Percentiles rank a stretch among this genome's conserved stretches.
Evolutionary conservation across 2,329 filamentous ascomycete species (phyloP).

Genomic region (Calonectria ilicicola): DNA sequence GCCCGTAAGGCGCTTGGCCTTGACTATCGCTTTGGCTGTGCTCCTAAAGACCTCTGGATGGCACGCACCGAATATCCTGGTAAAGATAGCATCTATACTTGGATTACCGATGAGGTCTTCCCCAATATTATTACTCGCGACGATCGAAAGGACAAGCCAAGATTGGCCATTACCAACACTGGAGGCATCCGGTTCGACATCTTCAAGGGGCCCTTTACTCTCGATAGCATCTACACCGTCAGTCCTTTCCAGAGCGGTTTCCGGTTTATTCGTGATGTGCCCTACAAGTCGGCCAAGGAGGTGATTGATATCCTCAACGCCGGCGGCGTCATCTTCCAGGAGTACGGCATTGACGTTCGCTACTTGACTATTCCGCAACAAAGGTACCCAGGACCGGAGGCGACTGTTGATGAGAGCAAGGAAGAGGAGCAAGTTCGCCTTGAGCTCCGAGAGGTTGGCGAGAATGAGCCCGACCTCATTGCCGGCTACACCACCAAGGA

Average conservation of each 20-base stretch:
- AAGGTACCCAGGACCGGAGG: constrained; percentile 41
- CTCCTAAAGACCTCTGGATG: constrained; percentile 85
- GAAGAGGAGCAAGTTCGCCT: constrained; percentile 42
- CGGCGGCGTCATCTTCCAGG: constrained; percentile 61
- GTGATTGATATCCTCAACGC: constrained; percentile 72
- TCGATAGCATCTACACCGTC: constrained; percentile 86
- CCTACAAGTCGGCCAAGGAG: constrained; percentile 78
- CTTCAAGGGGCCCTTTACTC: constrained; percentile 91
- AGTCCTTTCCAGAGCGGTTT: constrained; percentile 90
- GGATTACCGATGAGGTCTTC: constrained; percentile 81
- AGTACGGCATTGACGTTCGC: constrained; percentile 53
- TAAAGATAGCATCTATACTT: constrained; percentile 82
- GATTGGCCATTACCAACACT: constrained; percentile 85
- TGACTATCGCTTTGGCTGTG: constrained; percentile 84
- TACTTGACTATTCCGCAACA: constrained; percentile 64
- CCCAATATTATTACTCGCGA: constrained; percentile 73
- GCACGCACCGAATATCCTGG: constrained; percentile 80
- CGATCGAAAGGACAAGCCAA: constrained; percentile 69
- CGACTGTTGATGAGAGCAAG: constrained; percentile 24
- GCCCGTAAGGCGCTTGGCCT: constrained; percentile 79
- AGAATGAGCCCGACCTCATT: constrained; percentile 59
- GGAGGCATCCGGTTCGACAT: constrained; percentile 96
- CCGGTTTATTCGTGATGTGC: constrained; percentile 82
- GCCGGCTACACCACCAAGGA: constrained; percentile 90
- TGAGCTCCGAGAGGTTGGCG: constrained; percentile 46